Evolutionary conservation across 2,329 filamentous ascomycete species (phyloP).

Genomic region (Phialophora chinensis): DNA sequence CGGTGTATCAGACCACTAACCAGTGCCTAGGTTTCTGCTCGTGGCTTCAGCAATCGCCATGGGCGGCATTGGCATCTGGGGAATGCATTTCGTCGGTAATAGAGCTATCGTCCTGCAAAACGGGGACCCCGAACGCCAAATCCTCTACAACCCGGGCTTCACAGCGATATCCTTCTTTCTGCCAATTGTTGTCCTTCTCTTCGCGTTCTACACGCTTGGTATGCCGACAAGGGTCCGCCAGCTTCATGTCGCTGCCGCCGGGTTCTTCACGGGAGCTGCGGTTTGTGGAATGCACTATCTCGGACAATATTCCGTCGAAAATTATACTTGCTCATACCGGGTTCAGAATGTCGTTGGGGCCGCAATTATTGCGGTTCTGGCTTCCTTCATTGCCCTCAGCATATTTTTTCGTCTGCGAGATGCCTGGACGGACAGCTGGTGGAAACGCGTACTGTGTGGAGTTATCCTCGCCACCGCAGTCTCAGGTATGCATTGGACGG

Average conservation of each 20-base stretch:
- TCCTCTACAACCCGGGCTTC: conserved; percentile 73
- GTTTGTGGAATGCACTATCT: conserved; percentile 88
- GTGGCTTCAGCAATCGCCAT: conserved; percentile 70
- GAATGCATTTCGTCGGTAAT: conserved; percentile 82
- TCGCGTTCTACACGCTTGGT: conserved; percentile 74
- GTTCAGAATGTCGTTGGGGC: conserved; percentile 69
- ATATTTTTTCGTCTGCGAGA: conserved; percentile 80
- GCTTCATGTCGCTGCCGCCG: conserved; percentile 66
- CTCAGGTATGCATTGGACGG: conserved; percentile 88
- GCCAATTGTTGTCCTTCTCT: conserved; percentile 74
- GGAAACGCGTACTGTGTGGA: conserved; percentile 72
- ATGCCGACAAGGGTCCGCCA: conserved; percentile 63
- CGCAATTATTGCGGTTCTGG: conserved; percentile 72
- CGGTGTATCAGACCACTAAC: neutral
- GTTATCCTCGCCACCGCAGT: conserved; percentile 74
- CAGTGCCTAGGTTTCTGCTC: conserved; percentile 62
- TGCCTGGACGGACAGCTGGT: conserved; percentile 78
- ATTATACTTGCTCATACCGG: conserved; percentile 72
- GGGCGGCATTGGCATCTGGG: conserved; percentile 77
- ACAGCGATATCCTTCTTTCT: conserved; percentile 81
- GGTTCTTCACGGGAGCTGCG: conserved; percentile 72
- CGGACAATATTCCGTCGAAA: conserved; percentile 80
- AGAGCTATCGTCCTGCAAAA: conserved; percentile 73
- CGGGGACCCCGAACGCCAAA: conserved; percentile 68
- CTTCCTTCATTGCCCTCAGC: conserved; percentile 71